Evolutionary conservation across 208 protist species (phyloP).

Genomic region (Trypanosoma cruzi): DNA sequence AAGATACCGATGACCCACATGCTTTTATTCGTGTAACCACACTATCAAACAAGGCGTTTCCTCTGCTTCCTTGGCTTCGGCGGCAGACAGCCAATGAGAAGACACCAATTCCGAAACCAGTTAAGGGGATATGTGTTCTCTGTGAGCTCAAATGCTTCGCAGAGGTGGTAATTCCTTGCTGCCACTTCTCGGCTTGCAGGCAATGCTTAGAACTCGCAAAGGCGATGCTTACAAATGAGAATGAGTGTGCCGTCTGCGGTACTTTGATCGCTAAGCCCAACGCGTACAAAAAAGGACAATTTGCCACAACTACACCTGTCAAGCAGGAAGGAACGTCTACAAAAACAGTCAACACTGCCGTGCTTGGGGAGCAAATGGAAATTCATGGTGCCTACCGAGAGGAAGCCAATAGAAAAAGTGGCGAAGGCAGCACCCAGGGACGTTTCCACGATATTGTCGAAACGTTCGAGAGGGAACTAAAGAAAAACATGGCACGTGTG

Average conservation of each 20-base stretch:
- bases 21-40: constrained; percentile 48
- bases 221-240: constrained; percentile 62
- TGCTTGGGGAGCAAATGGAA: neutral
- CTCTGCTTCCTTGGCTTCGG: constrained; percentile 43
- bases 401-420: neutral
- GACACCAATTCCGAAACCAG: constrained; percentile 11
- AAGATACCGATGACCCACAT: constrained; percentile 28
- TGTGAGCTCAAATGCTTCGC: constrained; percentile 61
- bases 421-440: neutral
- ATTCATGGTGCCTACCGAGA: neutral
- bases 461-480: constrained; percentile 44
- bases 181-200: constrained; percentile 52
- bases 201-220: constrained; percentile 54
- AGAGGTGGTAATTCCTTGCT: constrained; percentile 49
- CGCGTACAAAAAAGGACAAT: neutral
- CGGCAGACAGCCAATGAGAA: constrained; percentile 2
- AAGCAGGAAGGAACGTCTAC: constrained; percentile 4
- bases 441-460: constrained; percentile 5
- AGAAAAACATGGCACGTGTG: constrained; percentile 42
- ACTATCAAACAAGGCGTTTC: constrained; percentile 59
- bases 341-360: neutral
- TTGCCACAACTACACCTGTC: neutral
- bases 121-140: constrained; percentile 56
- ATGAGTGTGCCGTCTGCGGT: constrained; percentile 76
- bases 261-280: neutral